These are phyloP conservation scores for Jacaranda copaia DNA, from an alignment of 257 asterid genomes.

Conservation along the genomic window DNA sequence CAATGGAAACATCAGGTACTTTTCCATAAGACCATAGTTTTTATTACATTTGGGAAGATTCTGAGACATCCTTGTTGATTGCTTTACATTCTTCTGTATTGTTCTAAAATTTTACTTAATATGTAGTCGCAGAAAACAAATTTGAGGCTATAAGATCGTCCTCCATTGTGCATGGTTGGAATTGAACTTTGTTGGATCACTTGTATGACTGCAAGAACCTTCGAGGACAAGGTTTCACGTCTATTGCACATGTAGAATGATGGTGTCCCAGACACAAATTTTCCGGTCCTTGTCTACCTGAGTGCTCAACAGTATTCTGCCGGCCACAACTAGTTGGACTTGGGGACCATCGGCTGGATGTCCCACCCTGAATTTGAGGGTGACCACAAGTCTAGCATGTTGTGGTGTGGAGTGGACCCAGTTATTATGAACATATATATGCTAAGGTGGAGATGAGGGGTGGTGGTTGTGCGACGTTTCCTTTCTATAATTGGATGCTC, in stretches of 20 bases:
- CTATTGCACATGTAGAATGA: background rate
- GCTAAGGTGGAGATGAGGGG: background rate
- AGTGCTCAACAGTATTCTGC: conserved; percentile 20
- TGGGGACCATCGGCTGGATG: conserved; percentile 17
- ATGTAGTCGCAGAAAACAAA: background rate
- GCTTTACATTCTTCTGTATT: background rate
- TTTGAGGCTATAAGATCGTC: background rate
- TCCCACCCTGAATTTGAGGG: conserved; percentile 30
- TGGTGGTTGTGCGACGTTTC: background rate
- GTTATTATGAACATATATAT: background rate
- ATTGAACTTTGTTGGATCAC: conserved; percentile 23
- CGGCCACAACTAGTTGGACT: conserved; percentile 13
- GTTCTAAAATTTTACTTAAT: background rate
- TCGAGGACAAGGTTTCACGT: conserved; percentile 14
- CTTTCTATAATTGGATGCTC: background rate
- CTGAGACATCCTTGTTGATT: background rate
- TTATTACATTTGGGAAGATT: too few relatives aligned
- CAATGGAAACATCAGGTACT: background rate
- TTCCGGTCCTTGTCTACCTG: background rate
- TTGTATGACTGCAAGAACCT: conserved; percentile 14
- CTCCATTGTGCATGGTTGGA: conserved; percentile 33
- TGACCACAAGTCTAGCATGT: conserved; percentile 22
- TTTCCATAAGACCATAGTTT: too few relatives aligned
- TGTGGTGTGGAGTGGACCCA: conserved; percentile 16
- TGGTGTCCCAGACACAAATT: background rate